phyloP scores from a whole-genome alignment of 192 early-diverging fungal genomes.

The Geosiphon pyriformis region DNA sequence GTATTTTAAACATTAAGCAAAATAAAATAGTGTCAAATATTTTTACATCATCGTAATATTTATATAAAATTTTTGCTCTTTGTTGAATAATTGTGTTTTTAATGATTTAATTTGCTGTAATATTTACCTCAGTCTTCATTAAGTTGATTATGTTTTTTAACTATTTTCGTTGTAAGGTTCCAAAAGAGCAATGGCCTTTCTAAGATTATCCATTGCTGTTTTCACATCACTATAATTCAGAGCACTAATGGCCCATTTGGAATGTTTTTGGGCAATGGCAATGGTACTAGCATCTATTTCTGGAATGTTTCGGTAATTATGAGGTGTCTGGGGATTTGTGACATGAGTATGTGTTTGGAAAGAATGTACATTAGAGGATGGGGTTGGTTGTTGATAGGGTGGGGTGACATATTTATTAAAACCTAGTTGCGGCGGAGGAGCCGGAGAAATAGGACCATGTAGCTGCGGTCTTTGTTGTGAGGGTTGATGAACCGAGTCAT shows the following conservation, averaged over 20 bases:
- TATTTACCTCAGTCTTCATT: too few species aligned
- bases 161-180: slow-evolving; percentile 20
- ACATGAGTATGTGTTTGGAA: slow-evolving; percentile 28
- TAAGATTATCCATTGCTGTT: slow-evolving; percentile 74
- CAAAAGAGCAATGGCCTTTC: slow-evolving; percentile 53
- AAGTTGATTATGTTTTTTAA: too few species aligned
- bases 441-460: neutral
- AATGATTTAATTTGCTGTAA: too few species aligned
- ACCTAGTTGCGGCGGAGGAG: neutral
- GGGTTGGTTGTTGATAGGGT: neutral
- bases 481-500: slow-evolving; percentile 6
- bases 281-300: slow-evolving; percentile 49
- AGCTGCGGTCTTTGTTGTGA: neutral
- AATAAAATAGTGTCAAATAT: too few species aligned
- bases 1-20: too few species aligned
- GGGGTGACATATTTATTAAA: slow-evolving; percentile 5
- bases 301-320: neutral
- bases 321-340: neutral
- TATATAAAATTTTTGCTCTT: too few species aligned
- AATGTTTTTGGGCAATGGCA: slow-evolving; percentile 75
- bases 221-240: slow-evolving; percentile 91
- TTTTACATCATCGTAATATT: too few species aligned
- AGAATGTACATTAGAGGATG: slow-evolving; percentile 1
- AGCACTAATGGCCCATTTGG: slow-evolving; percentile 90
- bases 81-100: too few species aligned